Base-by-base conservation (phyloP, 306 rosid species). In the Dryas drummondii region DNA sequence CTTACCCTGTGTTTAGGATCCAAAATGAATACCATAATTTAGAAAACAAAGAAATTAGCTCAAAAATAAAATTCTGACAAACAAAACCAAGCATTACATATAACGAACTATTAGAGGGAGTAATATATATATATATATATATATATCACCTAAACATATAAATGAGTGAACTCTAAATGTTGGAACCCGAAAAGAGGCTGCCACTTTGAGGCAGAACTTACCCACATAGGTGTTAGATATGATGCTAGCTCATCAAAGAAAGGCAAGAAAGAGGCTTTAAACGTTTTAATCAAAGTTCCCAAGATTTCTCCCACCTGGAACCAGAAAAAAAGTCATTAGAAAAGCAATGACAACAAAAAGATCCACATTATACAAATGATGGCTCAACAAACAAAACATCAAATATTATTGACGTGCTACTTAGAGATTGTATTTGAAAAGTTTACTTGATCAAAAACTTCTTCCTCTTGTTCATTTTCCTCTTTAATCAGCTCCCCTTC, bases 221-320 rank as follows among this genome's bases (percentile, higher is more conserved):
- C 99, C 99, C 99, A 96, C 99, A 96, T 96, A 85, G 99, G 99
- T 22, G 98, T 96, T 80, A 96, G 70, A 91, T 96, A 96, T 15
- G 99, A 87, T 55, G 99, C 85, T 69, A 96, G 85, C 79, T 87
- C 94, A 45, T 96, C 97, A 73, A 96, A 96, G 87, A 96, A 92
- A 14, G 92, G 98, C 71, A 96, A 88, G 94, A 96, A 96, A 80
- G 97, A 85, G 66, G 90, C 92, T 88, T 91, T 92, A 84, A 96
- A 96, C 54, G 98, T 96, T 85, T 96, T 92, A 77, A 96, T 96
- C 90, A 96, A 77, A 73, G 97, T 92, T 80, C 99, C 99, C 91
- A 96, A 87, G 68, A 93, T 90, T 81, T 96, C 99, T 69, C 99
- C 99, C 63, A 96, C 96, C 99, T 96, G 87, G 51, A 74, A 79